Conservation (phyloP, 2,329 filamentous ascomycete species). For the Emergomyces orientalis region DNA sequence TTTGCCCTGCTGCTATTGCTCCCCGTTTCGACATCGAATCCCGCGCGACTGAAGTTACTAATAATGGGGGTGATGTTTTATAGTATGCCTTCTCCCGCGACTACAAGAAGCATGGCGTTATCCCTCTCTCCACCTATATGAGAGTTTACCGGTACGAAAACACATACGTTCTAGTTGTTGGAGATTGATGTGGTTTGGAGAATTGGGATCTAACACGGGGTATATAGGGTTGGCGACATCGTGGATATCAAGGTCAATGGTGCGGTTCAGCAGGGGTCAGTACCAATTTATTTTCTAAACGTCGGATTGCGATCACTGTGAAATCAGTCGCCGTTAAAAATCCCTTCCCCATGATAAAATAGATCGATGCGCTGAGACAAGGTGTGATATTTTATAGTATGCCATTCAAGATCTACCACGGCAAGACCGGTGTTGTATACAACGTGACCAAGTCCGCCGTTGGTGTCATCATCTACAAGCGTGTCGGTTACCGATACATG, state of each 20-base stretch:
- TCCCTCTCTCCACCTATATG: slow-evolving; percentile 88
- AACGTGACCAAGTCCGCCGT: slow-evolving; percentile 98
- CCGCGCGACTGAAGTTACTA: not conserved
- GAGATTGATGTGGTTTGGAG: slow-evolving; percentile 15
- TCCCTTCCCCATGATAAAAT: not conserved
- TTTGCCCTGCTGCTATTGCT: slow-evolving; percentile 13
- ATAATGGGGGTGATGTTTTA: slow-evolving; percentile 8
- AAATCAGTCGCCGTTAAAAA: not conserved
- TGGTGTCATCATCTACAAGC: slow-evolving; percentile 99
- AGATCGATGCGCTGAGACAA: not conserved
- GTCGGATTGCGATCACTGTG: not conserved
- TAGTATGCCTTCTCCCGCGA: slow-evolving; percentile 86
- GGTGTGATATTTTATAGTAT: slow-evolving; percentile 51
- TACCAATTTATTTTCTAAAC: slow-evolving; percentile 19
- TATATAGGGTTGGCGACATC: slow-evolving; percentile 80
- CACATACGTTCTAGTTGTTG: not conserved
- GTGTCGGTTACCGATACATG: slow-evolving; percentile 98
- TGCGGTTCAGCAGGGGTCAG: slow-evolving; percentile 95
- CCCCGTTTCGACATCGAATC: not conserved
- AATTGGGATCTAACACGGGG: slow-evolving; percentile 38
- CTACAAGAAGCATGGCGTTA: slow-evolving; percentile 93
- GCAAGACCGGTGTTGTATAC: slow-evolving; percentile 96
- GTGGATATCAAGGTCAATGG: slow-evolving; percentile 98
- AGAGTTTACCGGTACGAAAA: slow-evolving; percentile 71
- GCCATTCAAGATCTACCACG: slow-evolving; percentile 99